Percentiles rank a stretch among this genome's conserved stretches.
phyloP scores from a whole-genome alignment of 805 yeast genomes.

The Komagataella pseudopastoris region DNA sequence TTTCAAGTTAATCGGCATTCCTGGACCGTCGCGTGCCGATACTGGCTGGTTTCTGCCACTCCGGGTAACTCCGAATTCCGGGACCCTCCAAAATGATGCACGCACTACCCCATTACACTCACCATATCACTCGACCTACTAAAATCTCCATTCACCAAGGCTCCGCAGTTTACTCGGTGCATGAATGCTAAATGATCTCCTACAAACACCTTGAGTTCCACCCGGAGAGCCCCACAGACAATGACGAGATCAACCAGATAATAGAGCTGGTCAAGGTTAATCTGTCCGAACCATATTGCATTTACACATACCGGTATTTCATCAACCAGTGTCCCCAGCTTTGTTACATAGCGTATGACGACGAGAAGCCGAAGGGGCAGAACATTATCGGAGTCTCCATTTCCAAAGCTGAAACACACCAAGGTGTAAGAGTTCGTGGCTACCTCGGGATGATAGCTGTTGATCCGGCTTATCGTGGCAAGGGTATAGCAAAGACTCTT shows the following conservation, averaged over 20 bases:
- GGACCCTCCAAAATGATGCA: no score
- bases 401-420: slow-evolving; percentile 68
- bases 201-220: not conserved
- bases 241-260: slow-evolving; percentile 32
- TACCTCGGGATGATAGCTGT: slow-evolving; percentile 96
- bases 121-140: not conserved
- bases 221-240: slow-evolving; percentile 7
- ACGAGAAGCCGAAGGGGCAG: slow-evolving; percentile 7
- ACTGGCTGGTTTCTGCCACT: not conserved
- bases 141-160: not conserved
- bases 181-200: not conserved
- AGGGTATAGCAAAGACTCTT: slow-evolving; percentile 69
- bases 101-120: no score
- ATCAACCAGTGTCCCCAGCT: slow-evolving; percentile 84
- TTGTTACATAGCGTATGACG: slow-evolving; percentile 47
- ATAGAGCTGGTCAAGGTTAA: slow-evolving; percentile 53
- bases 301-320: slow-evolving; percentile 85
- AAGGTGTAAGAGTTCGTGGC: slow-evolving; percentile 65
- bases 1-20: not conserved
- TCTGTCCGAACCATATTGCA: slow-evolving; percentile 87
- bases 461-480: slow-evolving; percentile 53
- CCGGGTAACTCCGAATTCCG: not conserved
- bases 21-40: not conserved
- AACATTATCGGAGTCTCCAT: slow-evolving; percentile 71
- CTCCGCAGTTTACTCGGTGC: not conserved